These are phyloP conservation scores for Solanum habrochaites DNA, from an alignment of 257 asterid genomes.

Conservation along the genomic window DNA sequence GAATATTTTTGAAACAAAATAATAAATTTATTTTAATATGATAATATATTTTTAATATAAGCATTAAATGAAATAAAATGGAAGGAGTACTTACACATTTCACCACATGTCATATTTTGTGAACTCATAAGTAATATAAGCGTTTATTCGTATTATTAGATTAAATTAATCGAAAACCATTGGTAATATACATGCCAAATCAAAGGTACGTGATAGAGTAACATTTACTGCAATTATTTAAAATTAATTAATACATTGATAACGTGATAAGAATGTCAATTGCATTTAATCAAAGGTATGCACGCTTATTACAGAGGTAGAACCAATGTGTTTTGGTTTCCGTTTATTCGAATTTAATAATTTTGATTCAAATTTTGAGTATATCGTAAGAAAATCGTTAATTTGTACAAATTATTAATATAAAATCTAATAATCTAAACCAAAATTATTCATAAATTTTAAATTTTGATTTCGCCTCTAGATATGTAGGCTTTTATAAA, in stretches of 20 bases:
- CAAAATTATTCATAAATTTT: no score
- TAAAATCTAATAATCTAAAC: no score
- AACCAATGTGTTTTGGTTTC: not conserved
- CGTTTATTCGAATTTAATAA: no score
- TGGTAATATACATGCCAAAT: not conserved
- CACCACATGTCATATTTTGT: not conserved
- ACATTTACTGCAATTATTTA: not conserved
- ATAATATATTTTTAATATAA: no score
- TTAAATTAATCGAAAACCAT: not conserved
- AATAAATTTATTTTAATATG: no score
- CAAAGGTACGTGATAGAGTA: not conserved
- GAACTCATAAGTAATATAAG: not conserved
- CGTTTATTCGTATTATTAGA: no score
- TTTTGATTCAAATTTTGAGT: no score
- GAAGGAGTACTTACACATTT: not conserved
- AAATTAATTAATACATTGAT: not conserved
- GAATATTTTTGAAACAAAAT: not conserved
- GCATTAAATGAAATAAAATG: not conserved
- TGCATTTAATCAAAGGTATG: not conserved
- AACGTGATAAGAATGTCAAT: not conserved
- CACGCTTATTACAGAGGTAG: not conserved
- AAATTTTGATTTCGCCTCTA: not conserved
- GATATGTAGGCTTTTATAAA: not conserved
- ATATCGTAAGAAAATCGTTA: no score
- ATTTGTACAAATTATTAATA: no score